Conservation (phyloP, 164 flowering plant species). For the Aristolochia contorta region DNA sequence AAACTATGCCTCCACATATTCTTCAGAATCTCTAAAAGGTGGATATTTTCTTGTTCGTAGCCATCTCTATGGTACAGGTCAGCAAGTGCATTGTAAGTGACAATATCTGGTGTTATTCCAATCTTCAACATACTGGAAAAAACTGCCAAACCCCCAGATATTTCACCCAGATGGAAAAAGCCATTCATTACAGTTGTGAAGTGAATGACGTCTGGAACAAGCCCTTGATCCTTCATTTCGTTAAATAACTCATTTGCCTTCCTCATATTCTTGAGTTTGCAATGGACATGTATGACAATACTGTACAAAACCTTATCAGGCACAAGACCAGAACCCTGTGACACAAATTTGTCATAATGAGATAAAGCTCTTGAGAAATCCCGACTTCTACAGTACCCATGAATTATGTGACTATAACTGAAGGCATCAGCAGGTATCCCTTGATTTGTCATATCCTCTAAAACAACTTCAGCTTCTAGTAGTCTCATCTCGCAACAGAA, state of each 20-base stretch:
- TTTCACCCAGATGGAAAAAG: conserved; percentile 38
- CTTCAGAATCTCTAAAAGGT: conserved; percentile 20
- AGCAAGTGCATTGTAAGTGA: conserved; percentile 50
- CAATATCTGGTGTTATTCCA: conserved; percentile 47
- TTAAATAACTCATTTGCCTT: conserved; percentile 43
- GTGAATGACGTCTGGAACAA: conserved; percentile 48
- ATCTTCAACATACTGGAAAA: conserved; percentile 37
- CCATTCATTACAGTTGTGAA: conserved; percentile 65
- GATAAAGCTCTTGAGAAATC: conserved; percentile 32
- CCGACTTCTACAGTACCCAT: conserved; percentile 34
- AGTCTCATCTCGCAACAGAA: conserved; percentile 48
- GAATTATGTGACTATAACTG: conserved; percentile 37
- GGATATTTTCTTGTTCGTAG: conserved; percentile 19
- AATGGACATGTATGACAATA: conserved; percentile 47
- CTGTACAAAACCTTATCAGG: conserved; percentile 48
- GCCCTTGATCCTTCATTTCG: conserved; percentile 40
- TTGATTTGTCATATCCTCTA: conserved; percentile 37
- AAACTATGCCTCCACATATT: conserved; percentile 46
- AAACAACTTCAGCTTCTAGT: conserved; percentile 46
- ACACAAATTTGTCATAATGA: conserved; percentile 36
- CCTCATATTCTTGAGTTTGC: conserved; percentile 47
- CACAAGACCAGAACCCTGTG: conserved; percentile 43
- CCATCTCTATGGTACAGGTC: conserved; percentile 53
- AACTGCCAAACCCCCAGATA: conserved; percentile 33
- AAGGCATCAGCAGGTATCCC: conserved; percentile 36